Conservation (phyloP, 2,329 filamentous ascomycete species). For the Elsinoe perseae region DNA sequence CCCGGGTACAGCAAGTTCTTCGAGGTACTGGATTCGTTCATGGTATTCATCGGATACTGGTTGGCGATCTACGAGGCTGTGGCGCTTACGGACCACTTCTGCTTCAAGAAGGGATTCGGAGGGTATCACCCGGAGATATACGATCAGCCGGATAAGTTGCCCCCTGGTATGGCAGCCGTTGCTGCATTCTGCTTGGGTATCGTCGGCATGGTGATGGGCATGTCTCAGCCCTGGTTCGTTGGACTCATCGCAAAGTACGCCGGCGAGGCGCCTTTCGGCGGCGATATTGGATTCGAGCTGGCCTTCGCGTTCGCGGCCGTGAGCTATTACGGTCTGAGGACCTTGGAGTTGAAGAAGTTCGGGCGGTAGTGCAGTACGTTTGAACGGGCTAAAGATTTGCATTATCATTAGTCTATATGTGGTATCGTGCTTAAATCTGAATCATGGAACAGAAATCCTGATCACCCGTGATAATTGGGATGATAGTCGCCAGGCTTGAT, state of each 20-base stretch:
- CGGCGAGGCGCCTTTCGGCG: constrained; percentile 44
- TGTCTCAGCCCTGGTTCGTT: constrained; percentile 60
- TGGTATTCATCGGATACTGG: constrained; percentile 58
- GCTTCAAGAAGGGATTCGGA: constrained; percentile 55
- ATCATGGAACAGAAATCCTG: neutral
- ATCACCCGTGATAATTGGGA: neutral
- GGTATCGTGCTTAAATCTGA: neutral
- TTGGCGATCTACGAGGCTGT: constrained; percentile 65
- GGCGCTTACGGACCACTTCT: constrained; percentile 57
- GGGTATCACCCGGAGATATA: constrained; percentile 56
- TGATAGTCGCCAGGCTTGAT: neutral
- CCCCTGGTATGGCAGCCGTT: constrained; percentile 56
- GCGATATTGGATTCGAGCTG: constrained; percentile 54
- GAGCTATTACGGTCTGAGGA: constrained; percentile 46
- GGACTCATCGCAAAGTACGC: constrained; percentile 59
- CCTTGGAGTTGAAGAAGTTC: constrained; percentile 40
- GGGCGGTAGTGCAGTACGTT: constrained; percentile 18
- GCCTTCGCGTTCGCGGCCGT: constrained; percentile 54
- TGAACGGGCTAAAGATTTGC: neutral
- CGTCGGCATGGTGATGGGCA: constrained; percentile 59
- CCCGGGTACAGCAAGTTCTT: constrained; percentile 61
- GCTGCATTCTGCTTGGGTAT: constrained; percentile 57
- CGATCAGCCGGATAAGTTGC: constrained; percentile 50
- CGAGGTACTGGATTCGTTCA: constrained; percentile 59
- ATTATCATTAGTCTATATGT: neutral